Base-by-base conservation (phyloP, 192 early-diverging fungal species). In the Rhizophagus clarus region DNA sequence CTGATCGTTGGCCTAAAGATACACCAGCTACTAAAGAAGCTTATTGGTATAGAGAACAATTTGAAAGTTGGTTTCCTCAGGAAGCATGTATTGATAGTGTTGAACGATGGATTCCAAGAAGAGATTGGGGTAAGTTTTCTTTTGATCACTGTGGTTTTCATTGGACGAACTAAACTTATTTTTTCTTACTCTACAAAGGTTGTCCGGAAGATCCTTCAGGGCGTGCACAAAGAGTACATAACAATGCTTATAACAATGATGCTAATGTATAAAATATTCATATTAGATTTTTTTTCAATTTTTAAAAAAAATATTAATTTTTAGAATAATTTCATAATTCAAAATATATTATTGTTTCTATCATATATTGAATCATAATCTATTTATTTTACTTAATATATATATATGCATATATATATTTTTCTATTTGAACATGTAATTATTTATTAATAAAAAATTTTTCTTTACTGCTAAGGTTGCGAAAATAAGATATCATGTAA, bases 121-220 rank as follows among this genome's bases (percentile, higher is more conserved):
- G 89, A 63, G 98, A 99, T 85, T 99, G 98, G 98, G 98, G 77
- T 79, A 60, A 40, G 37, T 79, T 26, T 24, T 47, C 24, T 17
- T 40, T 9, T 40, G 37, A 37, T 3, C 15, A 20, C 2, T 15
- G 22, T 37, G 14, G 14, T 20, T 40, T 70, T 37, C 32, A 31
- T 70, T 29, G 10, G 10, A 40, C 9, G 22, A 22, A 17, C 2
- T 20, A 17, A 61, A 51, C 28, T 64, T 51, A 63, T 24, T 76
- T 63, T 31, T 66, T 47, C 3, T 29, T 47, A 51, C 9, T 22
- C 24, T 4, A 8, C 31, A 40, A 24, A 79, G 77, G 98, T 64
- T 99, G 98, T 88, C 89, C 95, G 83, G 94, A 96, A 80, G 98
- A 99, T 85, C 98, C 98, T 56, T 96, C 95, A 64, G 98, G 98